Percentiles rank a stretch among this genome's conserved stretches.
Conservation (phyloP, 108 stramenopile species). For the Cyclotella cryptica region DNA sequence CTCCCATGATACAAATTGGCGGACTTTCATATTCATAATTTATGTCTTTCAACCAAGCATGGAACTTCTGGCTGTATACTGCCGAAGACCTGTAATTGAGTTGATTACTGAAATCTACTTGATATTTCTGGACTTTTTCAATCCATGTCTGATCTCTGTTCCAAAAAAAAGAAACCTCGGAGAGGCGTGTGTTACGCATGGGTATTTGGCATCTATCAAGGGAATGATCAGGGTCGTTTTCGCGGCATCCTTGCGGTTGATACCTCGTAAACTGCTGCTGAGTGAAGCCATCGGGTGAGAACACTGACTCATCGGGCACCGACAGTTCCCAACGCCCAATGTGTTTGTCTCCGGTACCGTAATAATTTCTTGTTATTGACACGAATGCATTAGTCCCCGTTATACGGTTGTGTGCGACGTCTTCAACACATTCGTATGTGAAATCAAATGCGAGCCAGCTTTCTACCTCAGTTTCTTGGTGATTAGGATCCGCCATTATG, state of each 20-base stretch:
- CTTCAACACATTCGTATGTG: conserved; percentile 5
- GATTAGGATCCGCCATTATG: background rate
- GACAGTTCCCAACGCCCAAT: background rate
- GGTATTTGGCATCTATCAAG: background rate
- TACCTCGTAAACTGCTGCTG: conserved; percentile 3
- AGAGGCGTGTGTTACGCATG: background rate
- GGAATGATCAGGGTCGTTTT: background rate
- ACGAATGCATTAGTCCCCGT: conserved; percentile 1
- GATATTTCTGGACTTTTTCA: background rate
- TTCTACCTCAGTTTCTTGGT: background rate
- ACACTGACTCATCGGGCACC: background rate
- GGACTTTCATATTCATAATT: background rate
- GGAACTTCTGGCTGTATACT: no score
- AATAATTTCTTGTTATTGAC: background rate
- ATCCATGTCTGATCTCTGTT: conserved; percentile 1
- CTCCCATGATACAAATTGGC: background rate
- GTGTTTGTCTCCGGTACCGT: background rate
- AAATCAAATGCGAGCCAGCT: background rate
- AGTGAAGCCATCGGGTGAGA: background rate
- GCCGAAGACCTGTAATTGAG: no score
- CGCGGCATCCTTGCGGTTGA: conserved; percentile 5
- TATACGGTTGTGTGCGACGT: background rate
- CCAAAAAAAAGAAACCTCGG: background rate
- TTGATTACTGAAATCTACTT: background rate
- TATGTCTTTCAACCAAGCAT: no score